Evolutionary conservation across 2,329 filamentous ascomycete species (phyloP).

Genomic region (Pyricularia grisea): DNA sequence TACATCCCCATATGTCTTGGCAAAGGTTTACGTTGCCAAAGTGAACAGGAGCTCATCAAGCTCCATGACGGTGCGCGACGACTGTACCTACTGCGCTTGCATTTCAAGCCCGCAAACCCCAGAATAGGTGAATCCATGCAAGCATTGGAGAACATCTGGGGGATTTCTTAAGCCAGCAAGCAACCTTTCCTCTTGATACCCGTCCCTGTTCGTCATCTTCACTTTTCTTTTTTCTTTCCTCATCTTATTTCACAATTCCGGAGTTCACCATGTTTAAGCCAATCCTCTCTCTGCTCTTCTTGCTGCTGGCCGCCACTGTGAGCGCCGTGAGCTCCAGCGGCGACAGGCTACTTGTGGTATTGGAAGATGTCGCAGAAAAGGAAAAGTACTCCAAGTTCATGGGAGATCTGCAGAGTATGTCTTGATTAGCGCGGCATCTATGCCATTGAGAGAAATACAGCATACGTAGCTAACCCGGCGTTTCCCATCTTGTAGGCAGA

Average conservation of each 20-base stretch:
- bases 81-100: neutral
- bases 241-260: constrained; percentile 2
- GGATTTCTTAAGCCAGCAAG: neutral
- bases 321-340: constrained; percentile 73
- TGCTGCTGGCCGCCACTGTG: constrained; percentile 56
- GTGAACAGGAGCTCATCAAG: neutral
- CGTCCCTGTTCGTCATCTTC: constrained; percentile 7
- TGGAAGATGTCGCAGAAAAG: constrained; percentile 77
- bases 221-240: constrained; percentile 2
- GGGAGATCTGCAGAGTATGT: constrained; percentile 58
- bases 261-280: constrained; percentile 2
- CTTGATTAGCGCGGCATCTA: neutral
- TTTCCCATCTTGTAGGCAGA: constrained; percentile 46
- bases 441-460: constrained; percentile 11
- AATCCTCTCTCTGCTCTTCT: constrained; percentile 57
- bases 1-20: constrained; percentile 14
- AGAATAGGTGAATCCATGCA: neutral
- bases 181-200: neutral
- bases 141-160: neutral
- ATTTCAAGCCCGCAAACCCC: neutral
- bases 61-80: neutral
- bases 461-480: neutral
- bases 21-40: constrained; percentile 24
- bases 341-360: constrained; percentile 70
- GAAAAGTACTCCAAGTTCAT: constrained; percentile 75